These are phyloP conservation scores for Lophiostoma macrostomum DNA, from an alignment of 495 filamentous ascomycete genomes.

Conservation along the genomic window DNA sequence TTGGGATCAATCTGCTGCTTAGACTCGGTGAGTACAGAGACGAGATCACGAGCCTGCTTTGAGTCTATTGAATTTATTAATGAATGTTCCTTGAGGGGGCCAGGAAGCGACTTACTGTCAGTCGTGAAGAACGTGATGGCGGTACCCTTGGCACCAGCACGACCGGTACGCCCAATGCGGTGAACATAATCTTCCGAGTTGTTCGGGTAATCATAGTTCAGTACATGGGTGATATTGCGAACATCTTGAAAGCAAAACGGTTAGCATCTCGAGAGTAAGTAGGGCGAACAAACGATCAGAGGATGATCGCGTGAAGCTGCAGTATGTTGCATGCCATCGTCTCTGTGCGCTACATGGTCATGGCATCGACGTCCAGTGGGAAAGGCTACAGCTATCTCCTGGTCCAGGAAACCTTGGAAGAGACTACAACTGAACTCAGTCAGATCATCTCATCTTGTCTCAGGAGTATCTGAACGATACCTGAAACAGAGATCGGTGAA, in stretches of 20 bases:
- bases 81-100: neutral
- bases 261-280: slow-evolving; percentile 67
- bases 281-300: slow-evolving; percentile 53
- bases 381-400: slow-evolving; percentile 57
- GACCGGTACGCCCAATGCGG: slow-evolving; percentile 48
- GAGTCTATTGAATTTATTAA: slow-evolving; percentile 57
- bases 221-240: slow-evolving; percentile 98
- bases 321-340: slow-evolving; percentile 56
- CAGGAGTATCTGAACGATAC: slow-evolving; percentile 66
- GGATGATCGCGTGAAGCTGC: slow-evolving; percentile 54
- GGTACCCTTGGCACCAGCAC: slow-evolving; percentile 48
- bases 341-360: slow-evolving; percentile 52
- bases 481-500: slow-evolving; percentile 69
- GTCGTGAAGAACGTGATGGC: slow-evolving; percentile 64
- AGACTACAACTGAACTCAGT: slow-evolving; percentile 59
- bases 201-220: slow-evolving; percentile 99
- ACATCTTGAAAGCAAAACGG: slow-evolving; percentile 82
- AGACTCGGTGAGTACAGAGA: slow-evolving; percentile 86
- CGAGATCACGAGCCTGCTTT: slow-evolving; percentile 95
- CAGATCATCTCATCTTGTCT: slow-evolving; percentile 72
- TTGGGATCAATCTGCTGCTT: slow-evolving; percentile 98
- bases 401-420: slow-evolving; percentile 69
- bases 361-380: slow-evolving; percentile 35
- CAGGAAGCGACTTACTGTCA: slow-evolving; percentile 71
- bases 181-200: slow-evolving; percentile 69